These are phyloP conservation scores for Cubamyces lactineus DNA, from an alignment of 768 basidiomycete species.

Conservation along the genomic window DNA sequence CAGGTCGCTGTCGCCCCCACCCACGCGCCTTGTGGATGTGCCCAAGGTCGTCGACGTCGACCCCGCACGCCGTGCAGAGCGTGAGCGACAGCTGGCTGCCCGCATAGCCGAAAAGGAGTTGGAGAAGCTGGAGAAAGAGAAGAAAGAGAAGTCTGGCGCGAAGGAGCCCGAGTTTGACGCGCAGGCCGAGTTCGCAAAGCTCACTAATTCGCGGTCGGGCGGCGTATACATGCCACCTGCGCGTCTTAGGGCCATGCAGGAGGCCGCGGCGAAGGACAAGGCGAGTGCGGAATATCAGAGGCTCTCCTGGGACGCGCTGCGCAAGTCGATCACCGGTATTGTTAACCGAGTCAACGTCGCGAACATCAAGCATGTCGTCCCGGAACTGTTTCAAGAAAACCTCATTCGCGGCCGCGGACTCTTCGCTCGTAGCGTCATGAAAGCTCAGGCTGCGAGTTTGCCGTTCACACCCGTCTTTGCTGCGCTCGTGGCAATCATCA, in stretches of 20 bases:
- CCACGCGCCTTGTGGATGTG: slow-evolving; percentile 38
- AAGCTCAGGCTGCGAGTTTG: slow-evolving; percentile 94
- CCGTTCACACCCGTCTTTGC: slow-evolving; percentile 98
- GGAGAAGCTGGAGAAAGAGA: slow-evolving; percentile 58
- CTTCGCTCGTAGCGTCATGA: slow-evolving; percentile 95
- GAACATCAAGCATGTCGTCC: slow-evolving; percentile 94
- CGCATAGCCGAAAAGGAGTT: slow-evolving; percentile 71
- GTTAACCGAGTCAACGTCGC: slow-evolving; percentile 98
- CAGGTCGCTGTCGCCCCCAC: slow-evolving; percentile 46
- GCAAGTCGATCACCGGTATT: slow-evolving; percentile 98
- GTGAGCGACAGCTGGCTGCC: slow-evolving; percentile 79
- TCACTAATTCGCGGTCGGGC: slow-evolving; percentile 79
- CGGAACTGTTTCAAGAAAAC: slow-evolving; percentile 92
- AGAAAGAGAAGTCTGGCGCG: slow-evolving; percentile 39
- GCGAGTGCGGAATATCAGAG: slow-evolving; percentile 88
- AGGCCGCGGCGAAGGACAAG: slow-evolving; percentile 81
- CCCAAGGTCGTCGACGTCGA: slow-evolving; percentile 73
- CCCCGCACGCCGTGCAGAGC: slow-evolving; percentile 72
- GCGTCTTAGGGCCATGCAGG: slow-evolving; percentile 86
- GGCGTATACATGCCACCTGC: slow-evolving; percentile 98
- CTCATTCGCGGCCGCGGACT: slow-evolving; percentile 91
- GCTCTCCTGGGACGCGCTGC: slow-evolving; percentile 95
- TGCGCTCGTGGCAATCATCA: slow-evolving; percentile 90
- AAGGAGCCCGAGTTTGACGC: slow-evolving; percentile 60
- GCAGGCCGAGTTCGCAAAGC: slow-evolving; percentile 87